Evolutionary conservation across 2,329 filamentous ascomycete species (phyloP), one percentile per base, ranked within the genome.

Genomic region (Cladobotryum mycophilum): DNA sequence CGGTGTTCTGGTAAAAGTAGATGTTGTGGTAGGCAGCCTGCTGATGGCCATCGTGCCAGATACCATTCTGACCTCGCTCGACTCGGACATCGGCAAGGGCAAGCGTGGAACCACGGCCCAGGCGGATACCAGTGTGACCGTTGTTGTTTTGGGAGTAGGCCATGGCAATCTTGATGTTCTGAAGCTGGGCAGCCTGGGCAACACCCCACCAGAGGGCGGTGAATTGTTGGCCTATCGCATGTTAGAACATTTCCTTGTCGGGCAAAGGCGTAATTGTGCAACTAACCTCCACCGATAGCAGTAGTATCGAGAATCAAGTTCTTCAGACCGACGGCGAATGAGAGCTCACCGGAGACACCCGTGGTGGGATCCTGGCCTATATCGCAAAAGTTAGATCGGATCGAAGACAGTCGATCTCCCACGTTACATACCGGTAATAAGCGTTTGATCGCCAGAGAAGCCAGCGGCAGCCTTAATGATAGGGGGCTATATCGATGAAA

Each of bases 191-290:
- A 14, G 53, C 70, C 52, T 74, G 70, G 2, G 71, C 71, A n/a
- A 75, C 71, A 9, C 70, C 68, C 72, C 72, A 75, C 41, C 61
- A 68, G 0, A 75, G 63, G 4, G 71, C 71, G 3, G 66, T 68
- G 42, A 74, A 73, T 1, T 53, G 53, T 14, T 59, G 63, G 43
- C 59, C 56, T 60, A 22, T 3, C 5, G 9, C 36, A 12, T n/a
- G 36, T 38, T 17, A 38, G 9, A n/a, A 9, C 14, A n/a, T 38
- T n/a, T 38, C 14, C 14, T 13, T 3, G 13, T 3, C n/a, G 13
- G 2, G 12, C 9, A 38, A n/a, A 5, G 36, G 8, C 9, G 25
- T 11, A 30, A 30, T 30, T 30, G 25, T 11, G 9, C 6, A 9
- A 13, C 52, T 53, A 46, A 53, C 59, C 66, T 47, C 64, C 65